Base-by-base conservation (phyloP, 495 filamentous ascomycete species). In the Hypoxylon lenormandii region DNA sequence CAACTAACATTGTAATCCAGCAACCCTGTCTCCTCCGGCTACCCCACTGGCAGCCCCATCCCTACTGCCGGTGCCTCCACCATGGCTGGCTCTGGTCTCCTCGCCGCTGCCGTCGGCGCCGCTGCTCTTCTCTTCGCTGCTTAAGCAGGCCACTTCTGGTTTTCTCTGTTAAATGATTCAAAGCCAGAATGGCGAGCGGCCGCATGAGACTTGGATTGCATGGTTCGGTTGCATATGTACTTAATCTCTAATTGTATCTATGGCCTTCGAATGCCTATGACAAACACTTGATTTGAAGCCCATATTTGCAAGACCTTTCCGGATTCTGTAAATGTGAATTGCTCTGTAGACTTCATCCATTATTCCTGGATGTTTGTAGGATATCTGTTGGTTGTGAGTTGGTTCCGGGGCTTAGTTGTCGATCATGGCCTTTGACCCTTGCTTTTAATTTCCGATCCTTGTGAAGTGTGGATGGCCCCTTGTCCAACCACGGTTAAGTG, bases 61-160 rank as follows among this genome's bases (percentile, higher is more conserved):
- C 74, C 73, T 67, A 85, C 81, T 45, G 81, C 76, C 69, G 82
- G 80, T 69, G 80, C 84, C 50, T 77, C 81, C 46, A 71, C 72
- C 74, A 72, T 81, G 66, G 65, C 79, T 45, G 75, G 79, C 74
- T 82, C 80, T 59, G 79, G 80, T 60, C 36, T 81, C 70, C 58
- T 81, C 61, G 77, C 83, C 76, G 84, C 81, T 66, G 79, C 76
- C 51, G 84, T 80, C 78, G 85, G 82, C 77, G 69, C 82, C 62
- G 81, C 75, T 60, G 84, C 84, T 70, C 62, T 82, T 61, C 46
- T 84, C 80, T 76, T 87, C 73, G 82, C 79, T 69, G 80, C 80
- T 73, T 86, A 86, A 82, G 76, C 76, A 16, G 45, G 33, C 19
- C 54, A 13, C 7, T 47, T 22, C 66, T 56, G 38, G 45, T 60